phyloP scores from a whole-genome alignment of 2,329 filamentous ascomycete species.

The Chrysoporthe austroafricana region DNA sequence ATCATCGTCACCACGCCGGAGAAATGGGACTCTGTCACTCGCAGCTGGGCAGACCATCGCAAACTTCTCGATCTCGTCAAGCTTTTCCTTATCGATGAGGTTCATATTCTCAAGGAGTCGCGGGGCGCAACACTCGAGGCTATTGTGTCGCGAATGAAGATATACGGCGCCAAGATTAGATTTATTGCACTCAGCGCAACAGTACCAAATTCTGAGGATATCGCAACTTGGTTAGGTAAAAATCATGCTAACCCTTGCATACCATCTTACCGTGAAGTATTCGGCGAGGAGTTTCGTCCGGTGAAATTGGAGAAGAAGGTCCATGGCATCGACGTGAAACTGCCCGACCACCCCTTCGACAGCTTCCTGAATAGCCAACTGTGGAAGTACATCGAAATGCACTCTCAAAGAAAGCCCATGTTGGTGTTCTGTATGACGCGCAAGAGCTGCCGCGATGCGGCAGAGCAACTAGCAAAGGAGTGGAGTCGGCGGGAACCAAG shows the following conservation, averaged over 20 bases:
- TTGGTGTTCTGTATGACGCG: constrained; percentile 84
- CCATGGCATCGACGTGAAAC: constrained; percentile 66
- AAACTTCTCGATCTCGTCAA: constrained; percentile 76
- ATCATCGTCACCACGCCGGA: constrained; percentile 89
- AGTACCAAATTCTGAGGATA: constrained; percentile 79
- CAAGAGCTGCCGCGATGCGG: constrained; percentile 70
- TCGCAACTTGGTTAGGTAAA: constrained; percentile 78
- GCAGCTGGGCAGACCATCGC: constrained; percentile 82
- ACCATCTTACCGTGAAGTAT: constrained; percentile 69
- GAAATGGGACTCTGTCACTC: constrained; percentile 89
- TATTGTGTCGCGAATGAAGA: constrained; percentile 87
- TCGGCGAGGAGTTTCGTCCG: constrained; percentile 80
- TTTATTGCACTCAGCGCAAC: constrained; percentile 85
- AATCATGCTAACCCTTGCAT: constrained; percentile 60
- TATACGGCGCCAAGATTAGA: constrained; percentile 72
- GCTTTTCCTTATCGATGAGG: constrained; percentile 84
- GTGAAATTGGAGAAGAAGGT: constrained; percentile 78
- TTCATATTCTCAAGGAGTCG: constrained; percentile 81
- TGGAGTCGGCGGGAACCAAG: constrained; percentile 57
- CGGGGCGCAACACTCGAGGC: constrained; percentile 82
- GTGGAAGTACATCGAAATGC: constrained; percentile 65
- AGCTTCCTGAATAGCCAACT: constrained; percentile 69
- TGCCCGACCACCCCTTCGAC: constrained; percentile 80
- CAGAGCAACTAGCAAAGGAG: constrained; percentile 67
- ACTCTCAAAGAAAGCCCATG: constrained; percentile 73